These are phyloP conservation scores for Fusarium nanum DNA, from an alignment of 2,329 filamentous ascomycete genomes.

Conservation along the genomic window DNA sequence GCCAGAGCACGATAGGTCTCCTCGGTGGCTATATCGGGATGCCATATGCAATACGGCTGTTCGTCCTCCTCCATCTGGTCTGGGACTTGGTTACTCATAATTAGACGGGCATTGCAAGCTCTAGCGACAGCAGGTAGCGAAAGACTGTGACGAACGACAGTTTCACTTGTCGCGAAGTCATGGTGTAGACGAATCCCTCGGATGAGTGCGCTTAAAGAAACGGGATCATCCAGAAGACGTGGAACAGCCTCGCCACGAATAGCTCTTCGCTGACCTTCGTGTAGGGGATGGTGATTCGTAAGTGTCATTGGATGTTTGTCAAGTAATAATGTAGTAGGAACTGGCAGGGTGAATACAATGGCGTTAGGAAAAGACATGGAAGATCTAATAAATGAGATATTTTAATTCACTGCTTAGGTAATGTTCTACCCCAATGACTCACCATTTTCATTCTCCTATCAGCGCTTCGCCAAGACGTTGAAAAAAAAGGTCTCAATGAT, in stretches of 20 bases:
- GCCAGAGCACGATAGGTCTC: conserved; percentile 52
- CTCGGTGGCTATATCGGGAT: conserved; percentile 52
- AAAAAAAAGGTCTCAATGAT: too few species aligned
- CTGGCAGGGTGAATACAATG: background rate
- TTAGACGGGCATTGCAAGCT: conserved; percentile 48
- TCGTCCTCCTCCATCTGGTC: conserved; percentile 33
- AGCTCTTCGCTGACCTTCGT: background rate
- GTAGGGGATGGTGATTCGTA: background rate
- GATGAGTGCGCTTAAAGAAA: background rate
- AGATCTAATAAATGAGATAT: background rate
- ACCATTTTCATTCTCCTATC: too few species aligned
- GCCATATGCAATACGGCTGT: conserved; percentile 57
- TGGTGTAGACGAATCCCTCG: conserved; percentile 1
- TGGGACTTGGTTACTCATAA: conserved; percentile 53
- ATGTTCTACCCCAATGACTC: accelerated
- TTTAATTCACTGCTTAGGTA: background rate
- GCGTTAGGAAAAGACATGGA: background rate
- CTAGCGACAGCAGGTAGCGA: background rate
- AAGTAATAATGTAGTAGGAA: background rate
- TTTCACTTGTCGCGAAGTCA: conserved; percentile 2
- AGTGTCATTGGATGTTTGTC: background rate
- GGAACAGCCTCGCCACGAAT: conserved; percentile 4
- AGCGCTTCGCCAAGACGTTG: too few species aligned
- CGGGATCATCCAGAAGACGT: background rate
- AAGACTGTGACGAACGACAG: background rate